Evolutionary conservation across 108 stramenopile species (phyloP), one percentile per base, ranked within the genome.

Genomic region (Fragilaria crotonensis): DNA sequence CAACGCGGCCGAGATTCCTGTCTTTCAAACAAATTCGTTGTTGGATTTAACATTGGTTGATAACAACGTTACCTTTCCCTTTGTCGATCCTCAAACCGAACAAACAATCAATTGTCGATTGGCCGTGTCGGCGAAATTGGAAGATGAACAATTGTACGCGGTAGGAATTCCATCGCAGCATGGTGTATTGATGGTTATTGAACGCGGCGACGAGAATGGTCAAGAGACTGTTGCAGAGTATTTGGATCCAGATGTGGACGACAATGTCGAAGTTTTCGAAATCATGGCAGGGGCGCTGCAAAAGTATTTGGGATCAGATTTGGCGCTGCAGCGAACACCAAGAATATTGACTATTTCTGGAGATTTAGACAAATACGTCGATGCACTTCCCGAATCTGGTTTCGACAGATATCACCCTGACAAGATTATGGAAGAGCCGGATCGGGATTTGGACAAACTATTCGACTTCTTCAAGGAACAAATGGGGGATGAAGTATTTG

Each of bases 311-410:
- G 69, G 76, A 25, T 67, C 67, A 30, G 64, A 81, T n/a, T 62
- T 77, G 27, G 22, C 21, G 17, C 52, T 83, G 31, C 62, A 67
- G 22, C 62, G 71, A 23, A 83, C 81, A 4, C 81, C 81, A 2
- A 63, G 74, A 41, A 64, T 76, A 26, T 54, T 83, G 57, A 83
- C 81, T 0, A 73, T 83, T 29, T 53, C 72, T 4, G 81, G 81
- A 17, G 74, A 61, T 33, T 41, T 83, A 26, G 52, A 73, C 11
- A 60, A 63, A 36, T 57, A 66, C 20, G 76, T 70, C 9, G 48
- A 70, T 4, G 62, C 67, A 3, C 75, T 67, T 70, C 54, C 58
- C n/a, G 45, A 60, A 18, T 52, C 58, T 2, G 45, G 71, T 11
- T 32, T 76, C 5, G 52, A 59, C 4, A n/a, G n/a, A n/a, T n/a